These are phyloP conservation scores for Aspergillus oerlinghausenensis DNA, from an alignment of 2,329 filamentous ascomycete species.

Conservation along the genomic window DNA sequence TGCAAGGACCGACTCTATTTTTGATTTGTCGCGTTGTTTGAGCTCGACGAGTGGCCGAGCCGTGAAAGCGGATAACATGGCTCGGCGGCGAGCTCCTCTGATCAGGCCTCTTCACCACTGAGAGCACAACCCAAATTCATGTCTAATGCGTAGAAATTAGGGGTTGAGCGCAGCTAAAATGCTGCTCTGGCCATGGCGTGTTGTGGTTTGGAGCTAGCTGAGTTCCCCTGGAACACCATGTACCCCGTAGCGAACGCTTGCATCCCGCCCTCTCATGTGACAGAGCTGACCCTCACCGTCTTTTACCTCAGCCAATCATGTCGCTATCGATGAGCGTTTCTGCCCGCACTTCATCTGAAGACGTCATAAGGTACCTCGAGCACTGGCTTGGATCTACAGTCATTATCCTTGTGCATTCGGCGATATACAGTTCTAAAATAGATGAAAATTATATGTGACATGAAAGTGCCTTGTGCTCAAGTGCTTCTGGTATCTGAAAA, in stretches of 20 bases:
- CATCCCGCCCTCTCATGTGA: conserved; percentile 15
- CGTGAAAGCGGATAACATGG: conserved; percentile 95
- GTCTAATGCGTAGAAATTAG: conserved; percentile 8
- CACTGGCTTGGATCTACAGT: neutral
- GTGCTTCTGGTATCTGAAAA: neutral
- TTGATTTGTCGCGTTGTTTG: conserved; percentile 89
- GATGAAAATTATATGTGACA: neutral
- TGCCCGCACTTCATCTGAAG: neutral
- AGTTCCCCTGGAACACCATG: neutral
- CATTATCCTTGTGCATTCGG: neutral
- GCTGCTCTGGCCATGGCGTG: conserved; percentile 14
- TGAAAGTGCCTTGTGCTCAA: neutral
- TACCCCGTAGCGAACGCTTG: neutral
- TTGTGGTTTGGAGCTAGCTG: neutral
- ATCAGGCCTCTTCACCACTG: conserved; percentile 15
- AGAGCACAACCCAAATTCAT: conserved; percentile 12
- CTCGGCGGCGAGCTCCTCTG: conserved; percentile 12
- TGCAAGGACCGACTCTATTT: conserved; percentile 91
- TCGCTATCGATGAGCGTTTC: neutral
- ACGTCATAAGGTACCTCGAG: neutral
- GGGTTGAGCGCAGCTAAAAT: conserved; percentile 4
- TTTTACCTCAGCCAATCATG: neutral
- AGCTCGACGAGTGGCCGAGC: conserved; percentile 97
- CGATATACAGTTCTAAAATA: neutral
- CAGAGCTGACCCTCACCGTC: conserved; percentile 3